These are phyloP conservation scores for Neurospora hispaniola DNA, from an alignment of 495 filamentous ascomycete species.

Conservation along the genomic window DNA sequence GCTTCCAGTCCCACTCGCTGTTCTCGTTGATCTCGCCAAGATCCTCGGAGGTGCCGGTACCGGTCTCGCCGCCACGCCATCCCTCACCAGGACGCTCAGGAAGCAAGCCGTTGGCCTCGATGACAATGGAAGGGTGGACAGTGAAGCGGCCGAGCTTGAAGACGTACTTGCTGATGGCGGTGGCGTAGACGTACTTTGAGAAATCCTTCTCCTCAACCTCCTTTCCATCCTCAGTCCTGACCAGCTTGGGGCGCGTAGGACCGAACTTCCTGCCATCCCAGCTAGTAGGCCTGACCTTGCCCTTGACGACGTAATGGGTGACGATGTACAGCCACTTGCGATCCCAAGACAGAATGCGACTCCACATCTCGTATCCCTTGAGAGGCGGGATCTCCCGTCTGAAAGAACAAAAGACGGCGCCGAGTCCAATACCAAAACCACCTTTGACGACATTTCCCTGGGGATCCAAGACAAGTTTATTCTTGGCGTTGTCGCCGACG, in stretches of 20 bases:
- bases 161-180: slow-evolving; percentile 75
- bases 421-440: slow-evolving; percentile 50
- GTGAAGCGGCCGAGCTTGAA: slow-evolving; percentile 83
- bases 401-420: slow-evolving; percentile 57
- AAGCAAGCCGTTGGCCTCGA: slow-evolving; percentile 58
- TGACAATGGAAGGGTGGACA: slow-evolving; percentile 66
- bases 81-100: slow-evolving; percentile 44
- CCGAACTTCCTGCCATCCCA: slow-evolving; percentile 19
- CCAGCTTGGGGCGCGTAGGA: slow-evolving; percentile 10
- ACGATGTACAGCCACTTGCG: slow-evolving; percentile 42
- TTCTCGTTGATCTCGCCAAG: slow-evolving; percentile 15
- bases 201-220: slow-evolving; percentile 43
- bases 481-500: slow-evolving; percentile 29
- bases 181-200: slow-evolving; percentile 53
- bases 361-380: slow-evolving; percentile 62
- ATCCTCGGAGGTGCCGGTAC: slow-evolving; percentile 22
- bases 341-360: slow-evolving; percentile 61
- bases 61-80: slow-evolving; percentile 32
- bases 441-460: slow-evolving; percentile 22
- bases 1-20: slow-evolving; percentile 38
- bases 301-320: slow-evolving; percentile 47
- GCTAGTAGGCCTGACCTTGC: slow-evolving; percentile 38
- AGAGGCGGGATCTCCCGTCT: slow-evolving; percentile 59
- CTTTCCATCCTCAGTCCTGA: slow-evolving; percentile 25
- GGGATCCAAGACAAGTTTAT: slow-evolving; percentile 32